Evolutionary conservation across 805 yeast species (phyloP), one percentile per base, ranked within the genome.

Genomic region (Candida suzukii): DNA sequence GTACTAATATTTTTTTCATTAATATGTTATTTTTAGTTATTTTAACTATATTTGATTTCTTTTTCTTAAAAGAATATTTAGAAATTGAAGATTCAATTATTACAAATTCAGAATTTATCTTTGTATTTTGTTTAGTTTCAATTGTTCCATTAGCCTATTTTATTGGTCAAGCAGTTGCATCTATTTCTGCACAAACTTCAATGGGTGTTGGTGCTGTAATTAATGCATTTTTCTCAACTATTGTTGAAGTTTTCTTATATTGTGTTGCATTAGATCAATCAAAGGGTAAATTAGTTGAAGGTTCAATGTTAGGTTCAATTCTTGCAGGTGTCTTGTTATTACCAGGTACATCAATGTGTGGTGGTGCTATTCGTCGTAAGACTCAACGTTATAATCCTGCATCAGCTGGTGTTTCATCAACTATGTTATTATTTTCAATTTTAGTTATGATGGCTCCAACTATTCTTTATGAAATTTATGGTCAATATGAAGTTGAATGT

Each of bases 121-220:
- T 93, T 54, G 68, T 77, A 35, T 64, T 88, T 16, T 84, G 96
- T 58, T 64, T 93, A 43, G 70, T 84, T 38, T 85, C 96, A 1
- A 87, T 93, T 44, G 76, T 93, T 29, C 99, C 99, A 7, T 68
- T 93, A 49, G 98, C 99, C 0, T 91, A 93, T 58, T 93, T 88
- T 63, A 90, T 93, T 52, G 99, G 99, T 3, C 98, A 91, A 62
- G 98, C 98, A 6, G 99, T 93, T n/a, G 99, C 99, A 0, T 90
- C 98, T 2, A 93, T 93, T 44, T 85, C 96, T 7, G 98, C 99
- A 0, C 99, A 93, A 65, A 87, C 97, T 0, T 90, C 97, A 0
- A 93, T 93, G 99, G 97, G 98, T 24, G 80, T 93, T 45, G 98
- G 98, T 67, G 99, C 99, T 1, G 96, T 90, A 0, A 88, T 93